Conservation (phyloP, 371 early-diverging fungal genomes). For the Mortierella sp. region DNA sequence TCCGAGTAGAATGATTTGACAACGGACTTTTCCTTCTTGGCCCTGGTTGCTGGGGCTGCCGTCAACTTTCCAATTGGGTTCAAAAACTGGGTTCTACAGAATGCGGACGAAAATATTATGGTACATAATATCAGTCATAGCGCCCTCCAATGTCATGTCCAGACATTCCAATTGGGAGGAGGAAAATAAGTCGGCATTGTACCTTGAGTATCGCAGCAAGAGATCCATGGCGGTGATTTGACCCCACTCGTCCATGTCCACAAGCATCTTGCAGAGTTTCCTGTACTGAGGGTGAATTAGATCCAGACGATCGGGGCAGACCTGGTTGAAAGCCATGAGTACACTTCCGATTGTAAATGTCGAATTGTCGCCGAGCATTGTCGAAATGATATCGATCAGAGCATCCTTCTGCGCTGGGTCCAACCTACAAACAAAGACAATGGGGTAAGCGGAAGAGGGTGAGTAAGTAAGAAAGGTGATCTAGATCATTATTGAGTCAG, state of each 20-base stretch:
- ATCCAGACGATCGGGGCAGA: conserved; percentile 89
- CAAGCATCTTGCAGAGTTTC: conserved; percentile 86
- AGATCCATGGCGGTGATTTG: conserved; percentile 89
- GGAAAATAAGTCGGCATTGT: background rate
- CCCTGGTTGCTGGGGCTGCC: background rate
- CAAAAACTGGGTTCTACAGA: conserved; percentile 70
- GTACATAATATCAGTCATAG: background rate
- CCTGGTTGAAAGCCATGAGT: conserved; percentile 86
- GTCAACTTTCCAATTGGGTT: conserved; percentile 62
- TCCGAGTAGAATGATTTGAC: conserved; percentile 59
- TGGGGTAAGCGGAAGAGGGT: background rate
- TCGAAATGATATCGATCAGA: conserved; percentile 81
- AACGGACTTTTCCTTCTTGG: conserved; percentile 54
- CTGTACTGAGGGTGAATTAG: conserved; percentile 92
- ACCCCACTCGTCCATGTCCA: conserved; percentile 96
- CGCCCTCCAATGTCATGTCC: background rate
- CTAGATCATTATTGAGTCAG: background rate
- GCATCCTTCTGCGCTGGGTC: conserved; percentile 83
- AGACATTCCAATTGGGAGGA: background rate
- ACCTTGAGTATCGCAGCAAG: conserved; percentile 85
- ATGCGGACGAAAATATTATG: conserved; percentile 8
- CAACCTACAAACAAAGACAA: conserved; percentile 63
- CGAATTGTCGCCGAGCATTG: conserved; percentile 87
- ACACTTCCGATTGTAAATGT: conserved; percentile 90
- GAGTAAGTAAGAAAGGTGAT: background rate